phyloP scores from a whole-genome alignment of 2,329 filamentous ascomycete species.

The Colletotrichum sp. region DNA sequence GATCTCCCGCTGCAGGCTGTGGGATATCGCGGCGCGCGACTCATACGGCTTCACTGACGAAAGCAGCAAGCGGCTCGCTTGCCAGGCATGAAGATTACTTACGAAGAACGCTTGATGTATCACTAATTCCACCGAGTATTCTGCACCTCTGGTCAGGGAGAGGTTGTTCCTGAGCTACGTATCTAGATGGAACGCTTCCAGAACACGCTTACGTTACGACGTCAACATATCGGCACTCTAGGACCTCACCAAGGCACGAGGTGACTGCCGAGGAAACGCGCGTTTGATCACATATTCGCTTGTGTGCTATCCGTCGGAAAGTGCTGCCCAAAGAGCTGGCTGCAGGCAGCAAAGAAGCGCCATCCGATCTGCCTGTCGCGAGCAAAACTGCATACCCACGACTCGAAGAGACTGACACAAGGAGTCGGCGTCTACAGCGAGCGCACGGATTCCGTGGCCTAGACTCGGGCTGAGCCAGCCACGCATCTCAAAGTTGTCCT shows the following conservation, averaged over 20 bases:
- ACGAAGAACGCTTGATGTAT: neutral
- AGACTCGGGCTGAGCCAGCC: neutral
- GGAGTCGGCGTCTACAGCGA: neutral
- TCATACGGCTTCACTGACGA: neutral
- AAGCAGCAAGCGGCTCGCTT: neutral
- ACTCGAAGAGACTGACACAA: neutral
- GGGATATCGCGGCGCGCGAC: neutral
- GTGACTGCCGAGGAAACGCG: neutral
- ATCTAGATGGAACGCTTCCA: neutral
- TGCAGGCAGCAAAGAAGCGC: neutral
- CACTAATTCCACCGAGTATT: neutral
- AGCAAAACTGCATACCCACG: neutral
- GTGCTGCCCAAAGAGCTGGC: neutral
- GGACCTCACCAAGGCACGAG: neutral
- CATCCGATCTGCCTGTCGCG: neutral
- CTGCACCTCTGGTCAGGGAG: neutral
- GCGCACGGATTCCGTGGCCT: neutral
- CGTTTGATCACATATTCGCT: neutral
- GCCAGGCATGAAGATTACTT: neutral
- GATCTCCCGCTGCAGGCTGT: neutral
- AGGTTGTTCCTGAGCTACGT: neutral
- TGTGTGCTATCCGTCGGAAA: neutral
- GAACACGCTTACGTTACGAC: neutral
- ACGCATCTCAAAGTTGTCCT: neutral
- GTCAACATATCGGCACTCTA: neutral